Evolutionary conservation across 148 eudicot genomes (phyloP), one percentile per base, ranked within the genome.

Genomic region (Amaranthus hypochondriacus): DNA sequence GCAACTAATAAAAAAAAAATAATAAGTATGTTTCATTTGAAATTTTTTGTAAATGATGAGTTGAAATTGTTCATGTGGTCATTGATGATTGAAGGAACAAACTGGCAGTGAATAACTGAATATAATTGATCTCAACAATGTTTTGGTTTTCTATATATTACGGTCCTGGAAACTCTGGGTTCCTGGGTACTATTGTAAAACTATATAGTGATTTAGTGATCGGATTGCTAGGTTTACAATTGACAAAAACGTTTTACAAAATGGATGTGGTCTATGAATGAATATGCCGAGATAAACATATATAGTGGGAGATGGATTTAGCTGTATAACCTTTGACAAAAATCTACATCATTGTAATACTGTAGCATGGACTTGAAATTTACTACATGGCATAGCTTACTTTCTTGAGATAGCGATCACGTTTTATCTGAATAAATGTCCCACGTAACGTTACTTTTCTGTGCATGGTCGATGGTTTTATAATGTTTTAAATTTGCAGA

Each of bases 401-500:
- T 61, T 50, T 69, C 69, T 61, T 69, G 44, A 39, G 47, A 52
- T 69, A 44, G 56, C 4, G 8, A 44, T 59, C 62, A 46, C n/a
- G 18, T 56, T 44, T 44, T 28, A 28, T 21, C 10, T 76, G 56
- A 51, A 12, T 68, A 18, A 9, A 50, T 9, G 3, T 52, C 8
- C 9, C 63, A 48, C 13, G 6, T 55, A 14, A 14, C 50, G 7
- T 60, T 3, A 60, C 6, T 39, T 11, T 28, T 21, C 8, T 12
- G 72, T 68, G 42, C 10, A 65, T 73, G 42, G 65, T 72, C 50
- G 46, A 9, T 48, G 44, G 14, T 49, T 52, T 10, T 62, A 13
- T 42, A 48, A 56, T 51, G 18, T 49, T 13, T 63, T 44, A 68
- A 69, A 81, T 73, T 75, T 74, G 76, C 89, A 93, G 98, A 87